Evolutionary conservation across 768 basidiomycete species (phyloP), one percentile per base, ranked within the genome.

Genomic region (Leucocoprinus leucothites): DNA sequence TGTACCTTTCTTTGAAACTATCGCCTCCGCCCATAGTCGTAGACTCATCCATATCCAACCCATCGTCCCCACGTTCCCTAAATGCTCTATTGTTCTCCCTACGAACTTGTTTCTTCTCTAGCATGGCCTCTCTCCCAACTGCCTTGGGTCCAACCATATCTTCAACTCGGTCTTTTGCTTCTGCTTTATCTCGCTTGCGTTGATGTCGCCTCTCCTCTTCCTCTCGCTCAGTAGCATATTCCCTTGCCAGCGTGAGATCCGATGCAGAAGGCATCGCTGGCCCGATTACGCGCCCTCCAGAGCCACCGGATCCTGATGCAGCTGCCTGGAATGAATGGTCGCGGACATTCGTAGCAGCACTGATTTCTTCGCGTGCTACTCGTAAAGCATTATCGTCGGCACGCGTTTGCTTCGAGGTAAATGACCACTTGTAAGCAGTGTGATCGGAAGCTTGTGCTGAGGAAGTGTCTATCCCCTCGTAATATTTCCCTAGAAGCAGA

Each of bases 341-440:
- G 19, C 65, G 67, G 44, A 68, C 70, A 54, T 75, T 71, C 3
- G 79, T 82, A 8, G 79, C 79, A 6, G 74, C 74, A 24, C 71
- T 71, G 3, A 93, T 85, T 51, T 82, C 78, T 53, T 80, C 80
- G 22, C 86, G 82, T 1, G 81, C 81, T 16, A 74, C 70, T 13
- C 76, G 78, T n/a, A 91, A 66, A 0, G 84, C 82, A 1, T 78
- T 78, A 11, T 67, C 69, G 34, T 92, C 88, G 0, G 75, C 78
- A n/a, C 75, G 74, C 18, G 81, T 81, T 2, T 72, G 64, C 54
- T 89, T 89, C 18, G 83, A 80, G 2, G 87, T 85, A 64, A 95
- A 94, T 0, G 83, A 82, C 93, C 93, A 95, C 71, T 90, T 93
- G 70, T 92, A 94, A 0, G 80, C 83, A 3, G 94, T 95, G 56